A percentile compares a stretch with the other conserved stretches of the same genome.
Evolutionary conservation across 306 rosid species (phyloP).

Genomic region (Vachellia collinsii): DNA sequence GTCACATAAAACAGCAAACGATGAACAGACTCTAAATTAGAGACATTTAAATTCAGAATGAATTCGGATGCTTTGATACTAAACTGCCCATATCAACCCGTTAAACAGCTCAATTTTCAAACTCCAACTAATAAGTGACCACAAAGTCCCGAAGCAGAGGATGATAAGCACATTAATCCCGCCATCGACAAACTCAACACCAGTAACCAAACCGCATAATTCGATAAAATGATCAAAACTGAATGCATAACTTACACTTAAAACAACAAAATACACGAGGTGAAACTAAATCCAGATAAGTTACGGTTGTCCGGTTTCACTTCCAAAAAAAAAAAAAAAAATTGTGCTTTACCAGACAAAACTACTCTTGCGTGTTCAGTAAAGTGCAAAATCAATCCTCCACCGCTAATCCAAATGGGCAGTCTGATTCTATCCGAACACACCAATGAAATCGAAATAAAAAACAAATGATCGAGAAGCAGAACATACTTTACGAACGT

Average conservation of each 20-base stretch:
- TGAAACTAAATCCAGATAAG: conserved; percentile 21
- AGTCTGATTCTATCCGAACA: neutral
- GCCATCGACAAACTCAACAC: neutral
- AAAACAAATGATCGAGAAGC: neutral
- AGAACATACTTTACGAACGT: conserved; percentile 86
- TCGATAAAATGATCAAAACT: conserved; percentile 3
- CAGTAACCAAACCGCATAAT: neutral
- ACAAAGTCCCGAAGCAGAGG: conserved; percentile 5
- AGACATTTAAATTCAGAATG: conserved; percentile 9
- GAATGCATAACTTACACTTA: neutral
- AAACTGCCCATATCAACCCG: conserved; percentile 10
- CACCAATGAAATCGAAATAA: neutral
- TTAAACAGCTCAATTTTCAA: neutral
- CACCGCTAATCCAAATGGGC: too few species aligned
- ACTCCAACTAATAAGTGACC: neutral
- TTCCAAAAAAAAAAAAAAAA: too few species aligned
- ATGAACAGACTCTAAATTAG: neutral
- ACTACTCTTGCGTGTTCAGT: too few species aligned
- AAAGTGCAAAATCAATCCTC: too few species aligned
- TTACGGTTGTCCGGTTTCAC: too few species aligned
- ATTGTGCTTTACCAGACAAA: too few species aligned
- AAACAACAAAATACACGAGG: neutral
- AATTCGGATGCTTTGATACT: neutral
- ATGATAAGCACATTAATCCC: neutral
- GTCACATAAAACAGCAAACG: neutral